A percentile compares a stretch with the other conserved stretches of the same genome.
phyloP scores from a whole-genome alignment of 345 rosid genomes.

The Combretum micranthum region DNA sequence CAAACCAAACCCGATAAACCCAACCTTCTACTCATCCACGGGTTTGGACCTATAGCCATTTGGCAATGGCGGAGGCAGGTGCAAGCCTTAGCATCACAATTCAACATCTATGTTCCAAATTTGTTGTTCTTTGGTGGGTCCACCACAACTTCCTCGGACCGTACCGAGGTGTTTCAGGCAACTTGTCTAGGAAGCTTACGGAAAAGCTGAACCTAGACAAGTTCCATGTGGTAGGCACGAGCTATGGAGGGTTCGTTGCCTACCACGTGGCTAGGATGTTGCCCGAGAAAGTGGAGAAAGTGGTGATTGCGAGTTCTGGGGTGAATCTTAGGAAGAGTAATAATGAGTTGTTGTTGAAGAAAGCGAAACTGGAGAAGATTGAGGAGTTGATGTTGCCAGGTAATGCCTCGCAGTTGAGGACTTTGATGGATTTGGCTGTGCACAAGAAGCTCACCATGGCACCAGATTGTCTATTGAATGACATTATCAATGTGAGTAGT shows the following conservation, averaged over 20 bases:
- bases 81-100: conserved; percentile 40
- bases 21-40: conserved; percentile 63
- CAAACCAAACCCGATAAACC: conserved; percentile 22
- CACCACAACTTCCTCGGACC: conserved; percentile 36
- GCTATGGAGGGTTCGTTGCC: conserved; percentile 94
- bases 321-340: conserved; percentile 51
- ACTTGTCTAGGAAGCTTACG: conserved; percentile 37
- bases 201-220: conserved; percentile 37
- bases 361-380: conserved; percentile 35
- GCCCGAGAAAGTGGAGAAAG: conserved; percentile 71
- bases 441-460: conserved; percentile 24
- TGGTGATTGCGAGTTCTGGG: conserved; percentile 81
- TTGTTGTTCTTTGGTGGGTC: conserved; percentile 74
- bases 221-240: conserved; percentile 63
- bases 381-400: conserved; percentile 72
- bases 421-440: conserved; percentile 43
- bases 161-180: conserved; percentile 84
- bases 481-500: conserved; percentile 44
- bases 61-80: conserved; percentile 89
- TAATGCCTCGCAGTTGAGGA: conserved; percentile 44
- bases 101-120: conserved; percentile 67
- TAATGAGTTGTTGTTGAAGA: conserved; percentile 37
- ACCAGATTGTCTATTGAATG: conserved; percentile 59
- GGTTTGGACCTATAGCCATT: conserved; percentile 70
- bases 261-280: conserved; percentile 63